Base-by-base conservation (phyloP, 805 yeast genomes). In the Lipomyces sp. region DNA sequence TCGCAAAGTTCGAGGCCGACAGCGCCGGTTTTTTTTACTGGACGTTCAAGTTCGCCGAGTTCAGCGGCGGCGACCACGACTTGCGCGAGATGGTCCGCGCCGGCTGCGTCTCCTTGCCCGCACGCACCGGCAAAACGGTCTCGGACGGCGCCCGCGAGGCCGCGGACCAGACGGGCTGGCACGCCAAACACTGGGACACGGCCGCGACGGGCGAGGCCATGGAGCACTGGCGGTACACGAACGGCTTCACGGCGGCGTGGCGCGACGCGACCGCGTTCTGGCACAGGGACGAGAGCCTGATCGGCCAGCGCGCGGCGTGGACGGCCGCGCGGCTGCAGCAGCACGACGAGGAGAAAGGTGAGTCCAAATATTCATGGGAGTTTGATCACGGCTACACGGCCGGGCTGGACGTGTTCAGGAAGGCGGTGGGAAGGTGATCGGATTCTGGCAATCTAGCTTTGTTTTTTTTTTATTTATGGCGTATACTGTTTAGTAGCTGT, bases 11-110 rank as follows among this genome's bases (percentile, higher is more conserved):
- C 29, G 18, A 46, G 28, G 24, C 23, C 6, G 18, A 28, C 5
- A 23, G 59, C 8, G 76, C 80, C 50, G 98, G 98, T 0, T 75
- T 79, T 51, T 90, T 76, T 67, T 91, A 91, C 68, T 91, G 98
- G 98, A 86, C 96, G 1, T 85, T 71, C 66, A 87, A 88, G 68
- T 90, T 90, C 63, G 79, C 84, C 64, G 74, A 81, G 51, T 96
- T 97, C 1, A 84, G 83, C 63, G 97, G 97, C 39, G 98, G 98
- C n/a, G 97, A 88, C 69, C 93, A 98, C 98, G 97, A 93, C 43
- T 83, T 87, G 68, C 74, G 76, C 22, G 85, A 88, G 34, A 86
- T 86, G 89, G 71, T 75, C 21, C 81, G 83, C 22, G 16, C 18
- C 16, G 49, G 43, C 13, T 52, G 58, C 40, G 24, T 54, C 3